phyloP scores from a whole-genome alignment of 164 flowering plant genomes.

The Berberis vulgaris region DNA sequence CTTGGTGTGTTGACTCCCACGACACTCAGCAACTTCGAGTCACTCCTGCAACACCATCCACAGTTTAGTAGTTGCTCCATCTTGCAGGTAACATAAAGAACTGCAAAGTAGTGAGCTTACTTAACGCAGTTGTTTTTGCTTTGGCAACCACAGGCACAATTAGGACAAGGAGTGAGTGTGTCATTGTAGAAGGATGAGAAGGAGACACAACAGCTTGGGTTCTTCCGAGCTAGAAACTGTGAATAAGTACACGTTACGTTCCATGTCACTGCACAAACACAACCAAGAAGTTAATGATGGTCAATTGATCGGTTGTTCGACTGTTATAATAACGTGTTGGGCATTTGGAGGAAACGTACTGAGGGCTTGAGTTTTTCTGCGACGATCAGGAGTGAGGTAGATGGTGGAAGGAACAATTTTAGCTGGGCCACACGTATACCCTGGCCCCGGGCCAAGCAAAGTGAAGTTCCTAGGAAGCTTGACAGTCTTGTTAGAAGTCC shows the following conservation, averaged over 20 bases:
- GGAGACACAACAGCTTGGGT: constrained; percentile 67
- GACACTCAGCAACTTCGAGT: constrained; percentile 34
- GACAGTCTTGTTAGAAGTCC: constrained; percentile 57
- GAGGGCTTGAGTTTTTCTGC: constrained; percentile 51
- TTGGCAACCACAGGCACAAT: constrained; percentile 71
- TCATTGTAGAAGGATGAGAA: constrained; percentile 70
- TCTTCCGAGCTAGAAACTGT: constrained; percentile 59
- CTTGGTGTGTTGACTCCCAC: constrained; percentile 61
- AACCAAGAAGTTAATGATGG: neutral
- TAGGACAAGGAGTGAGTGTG: constrained; percentile 58
- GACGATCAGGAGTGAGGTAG: constrained; percentile 40
- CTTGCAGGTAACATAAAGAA: neutral
- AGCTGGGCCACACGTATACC: constrained; percentile 65
- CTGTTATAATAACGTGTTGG: neutral
- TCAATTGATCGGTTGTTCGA: neutral
- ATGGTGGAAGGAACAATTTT: constrained; percentile 45
- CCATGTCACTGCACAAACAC: constrained; percentile 70
- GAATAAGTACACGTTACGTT: constrained; percentile 89
- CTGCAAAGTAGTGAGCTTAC: constrained; percentile 24
- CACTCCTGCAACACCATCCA: constrained; percentile 37
- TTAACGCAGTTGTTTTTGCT: constrained; percentile 43
- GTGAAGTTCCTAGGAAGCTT: constrained; percentile 61
- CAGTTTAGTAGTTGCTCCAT: constrained; percentile 9
- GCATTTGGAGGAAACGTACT: constrained; percentile 25
- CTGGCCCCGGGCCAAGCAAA: constrained; percentile 55